Evolutionary conservation across 2,329 filamentous ascomycete genomes (phyloP), one percentile per base, ranked within the genome.

Genomic region (Pezicula radicicola): DNA sequence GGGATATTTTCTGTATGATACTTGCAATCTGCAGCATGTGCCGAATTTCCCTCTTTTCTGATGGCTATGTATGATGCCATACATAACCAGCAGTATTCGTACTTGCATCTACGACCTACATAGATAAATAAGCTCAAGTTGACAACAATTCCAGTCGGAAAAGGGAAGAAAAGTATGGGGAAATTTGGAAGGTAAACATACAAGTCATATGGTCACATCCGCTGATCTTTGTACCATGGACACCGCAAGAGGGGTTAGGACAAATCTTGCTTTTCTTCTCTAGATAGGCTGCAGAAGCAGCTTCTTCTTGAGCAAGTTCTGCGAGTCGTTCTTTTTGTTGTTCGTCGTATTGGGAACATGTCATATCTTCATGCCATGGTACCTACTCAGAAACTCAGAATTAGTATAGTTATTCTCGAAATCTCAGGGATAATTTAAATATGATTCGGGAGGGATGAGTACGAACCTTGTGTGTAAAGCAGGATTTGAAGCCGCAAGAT

Each of bases 281-380:
- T 2, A 40, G 13, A n/a, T 16, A 19, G 2, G 37, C 3, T 40
- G 37, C 37, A 40, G 37, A 40, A 40, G 37, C 42, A 21, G 42
- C 42, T 27, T 25, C 42, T 8, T 30, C 4, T 12, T 6, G 7
- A 9, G 28, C 28, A 30, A 30, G 28, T 27, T 44, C 12, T 27
- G 3, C 42, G 6, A n/a, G 6, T 10, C 19, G 42, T 16, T 40
- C 37, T n/a, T 10, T 40, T 16, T 40, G 37, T 16, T 39, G 7
- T 1, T 3, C 30, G 43, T 77, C 72, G 37, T 74, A 77, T 54
- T 77, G 69, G 0, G 68, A 66, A 48, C 75, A 78, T 0, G 68
- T 70, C 4, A 74, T 50, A 6, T 64, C 68, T 15, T 68, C 59
- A 49, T 77, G 75, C 74, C 74, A 77, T 0, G n/a, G n/a, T n/a